A percentile compares a stretch with the other conserved stretches of the same genome.
These are phyloP conservation scores for Coemansia sp. DNA, from an alignment of 192 early-diverging fungal species.

Conservation along the genomic window DNA sequence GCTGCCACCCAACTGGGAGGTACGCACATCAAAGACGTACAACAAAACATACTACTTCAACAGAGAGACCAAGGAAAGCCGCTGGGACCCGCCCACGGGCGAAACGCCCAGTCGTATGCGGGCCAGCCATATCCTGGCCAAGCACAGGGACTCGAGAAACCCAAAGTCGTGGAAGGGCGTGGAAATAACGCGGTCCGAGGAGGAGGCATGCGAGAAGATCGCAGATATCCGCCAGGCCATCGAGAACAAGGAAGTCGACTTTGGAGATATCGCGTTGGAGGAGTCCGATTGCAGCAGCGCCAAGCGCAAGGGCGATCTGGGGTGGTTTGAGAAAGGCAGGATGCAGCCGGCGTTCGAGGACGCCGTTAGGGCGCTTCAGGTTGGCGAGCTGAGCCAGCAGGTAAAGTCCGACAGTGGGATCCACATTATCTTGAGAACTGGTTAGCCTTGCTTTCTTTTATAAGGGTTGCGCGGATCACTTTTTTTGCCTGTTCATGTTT, in stretches of 20 bases:
- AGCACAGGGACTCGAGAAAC: conserved; percentile 79
- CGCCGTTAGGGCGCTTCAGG: conserved; percentile 78
- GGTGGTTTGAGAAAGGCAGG: conserved; percentile 79
- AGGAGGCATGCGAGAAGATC: conserved; percentile 80
- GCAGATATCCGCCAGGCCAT: conserved; percentile 49
- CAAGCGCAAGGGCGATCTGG: conserved; percentile 84
- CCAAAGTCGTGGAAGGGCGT: conserved; percentile 91
- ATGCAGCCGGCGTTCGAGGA: conserved; percentile 94
- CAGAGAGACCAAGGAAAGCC: conserved; percentile 65
- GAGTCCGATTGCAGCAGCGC: conserved; percentile 94
- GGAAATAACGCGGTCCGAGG: conserved; percentile 86
- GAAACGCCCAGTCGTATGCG: conserved; percentile 54
- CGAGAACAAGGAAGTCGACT: conserved; percentile 55
- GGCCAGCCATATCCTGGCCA: conserved; percentile 89
- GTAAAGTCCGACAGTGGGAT: conserved; percentile 90
- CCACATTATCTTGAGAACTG: conserved; percentile 90
- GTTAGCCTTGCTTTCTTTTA: too few relatives aligned
- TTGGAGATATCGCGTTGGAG: conserved; percentile 71
- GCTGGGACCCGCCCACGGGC: conserved; percentile 70
- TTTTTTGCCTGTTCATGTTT: too few relatives aligned
- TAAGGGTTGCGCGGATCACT: too few relatives aligned
- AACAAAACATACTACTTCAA: conserved; percentile 79
- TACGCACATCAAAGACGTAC: conserved; percentile 66
- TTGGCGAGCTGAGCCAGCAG: conserved; percentile 79
- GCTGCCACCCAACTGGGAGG: conserved; percentile 67